Evolutionary conservation across 2,329 filamentous ascomycete genomes (phyloP), one percentile per base, ranked within the genome.

Genomic region (Fonsecaea pedrosoi): DNA sequence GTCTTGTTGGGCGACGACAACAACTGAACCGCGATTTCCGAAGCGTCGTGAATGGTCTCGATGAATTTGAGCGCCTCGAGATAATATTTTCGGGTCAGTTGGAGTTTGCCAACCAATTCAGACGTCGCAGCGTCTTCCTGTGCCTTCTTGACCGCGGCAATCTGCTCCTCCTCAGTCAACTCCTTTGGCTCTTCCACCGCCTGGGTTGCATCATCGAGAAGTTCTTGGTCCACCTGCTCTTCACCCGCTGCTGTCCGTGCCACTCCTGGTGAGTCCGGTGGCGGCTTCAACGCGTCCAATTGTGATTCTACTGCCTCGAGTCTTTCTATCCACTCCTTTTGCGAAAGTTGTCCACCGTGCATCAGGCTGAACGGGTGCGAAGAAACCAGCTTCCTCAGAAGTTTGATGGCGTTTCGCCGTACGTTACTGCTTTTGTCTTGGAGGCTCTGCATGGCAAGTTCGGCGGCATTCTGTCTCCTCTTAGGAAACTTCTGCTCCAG

Each of bases 371-470:
- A 99, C 1, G 95, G 95, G 77, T 99, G 95, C 0, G 94, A 97
- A 69, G 94, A 92, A 73, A 99, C 92, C 6, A 99, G 83, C 53
- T 91, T 91, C 5, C 90, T 91, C 1, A 99, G 84, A 6, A 99
- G 82, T 78, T 97, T 98, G 77, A 99, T 95, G 2, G 95, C 94
- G 77, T 98, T 98, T 66, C 94, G 87, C 69, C 95, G 87, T 37
- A 99, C 95, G 74, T 98, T 96, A 79, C 95, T 99, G 81, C 94
- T 98, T 84, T 96, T 98, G 81, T 99, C 96, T 78, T 97, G 92
- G 2, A 99, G 83, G 77, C 94, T 98, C 73, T 92, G 87, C 64
- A 91, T 89, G 0, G 95, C 94, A 32, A 97, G 83, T 76, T 97
- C 92, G 1, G 94, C 91, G 3, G 90, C 94, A 75, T 87, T 90